phyloP scores from a whole-genome alignment of 805 yeast genomes.

The Kodamaea kakaduensis region DNA sequence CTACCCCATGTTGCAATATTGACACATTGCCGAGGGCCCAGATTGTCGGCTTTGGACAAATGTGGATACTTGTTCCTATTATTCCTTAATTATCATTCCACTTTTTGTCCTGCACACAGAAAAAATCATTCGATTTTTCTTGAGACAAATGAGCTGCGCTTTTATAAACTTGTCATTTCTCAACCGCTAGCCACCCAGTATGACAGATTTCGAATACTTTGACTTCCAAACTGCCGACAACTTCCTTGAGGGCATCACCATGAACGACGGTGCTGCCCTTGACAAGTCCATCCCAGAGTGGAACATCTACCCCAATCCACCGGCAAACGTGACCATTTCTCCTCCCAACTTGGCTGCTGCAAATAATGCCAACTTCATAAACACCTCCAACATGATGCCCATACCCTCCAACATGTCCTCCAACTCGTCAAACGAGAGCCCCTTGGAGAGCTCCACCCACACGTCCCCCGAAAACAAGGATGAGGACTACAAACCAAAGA shows the following conservation, averaged over 20 bases:
- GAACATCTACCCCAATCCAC: slow-evolving; percentile 2
- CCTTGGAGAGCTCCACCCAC: slow-evolving; percentile 17
- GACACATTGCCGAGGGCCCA: too few species aligned
- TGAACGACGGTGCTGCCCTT: slow-evolving; percentile 19
- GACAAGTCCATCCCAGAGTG: slow-evolving; percentile 5
- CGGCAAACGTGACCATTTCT: slow-evolving; percentile 1
- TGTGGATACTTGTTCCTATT: too few species aligned
- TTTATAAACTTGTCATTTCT: not conserved
- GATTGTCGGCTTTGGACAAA: too few species aligned
- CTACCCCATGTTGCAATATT: too few species aligned
- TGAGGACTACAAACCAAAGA: slow-evolving; percentile 8
- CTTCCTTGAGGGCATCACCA: slow-evolving; percentile 26
- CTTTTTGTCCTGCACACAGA: slow-evolving; percentile 2
- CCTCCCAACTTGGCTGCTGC: not conserved
- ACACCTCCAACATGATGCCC: slow-evolving; percentile 14
- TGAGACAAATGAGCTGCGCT: not conserved
- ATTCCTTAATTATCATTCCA: slow-evolving; percentile 2
- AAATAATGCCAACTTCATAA: slow-evolving; percentile 2
- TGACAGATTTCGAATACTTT: slow-evolving; percentile 16
- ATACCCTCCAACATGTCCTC: slow-evolving; percentile 13
- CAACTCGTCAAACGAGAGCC: slow-evolving; percentile 16
- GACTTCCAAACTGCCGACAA: slow-evolving; percentile 28
- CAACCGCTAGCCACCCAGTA: slow-evolving; percentile 2
- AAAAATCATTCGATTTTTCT: slow-evolving; percentile 4
- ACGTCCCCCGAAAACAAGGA: slow-evolving; percentile 20